These are phyloP conservation scores for Dioszegia crocea DNA, from an alignment of 768 basidiomycete genomes.

Conservation along the genomic window DNA sequence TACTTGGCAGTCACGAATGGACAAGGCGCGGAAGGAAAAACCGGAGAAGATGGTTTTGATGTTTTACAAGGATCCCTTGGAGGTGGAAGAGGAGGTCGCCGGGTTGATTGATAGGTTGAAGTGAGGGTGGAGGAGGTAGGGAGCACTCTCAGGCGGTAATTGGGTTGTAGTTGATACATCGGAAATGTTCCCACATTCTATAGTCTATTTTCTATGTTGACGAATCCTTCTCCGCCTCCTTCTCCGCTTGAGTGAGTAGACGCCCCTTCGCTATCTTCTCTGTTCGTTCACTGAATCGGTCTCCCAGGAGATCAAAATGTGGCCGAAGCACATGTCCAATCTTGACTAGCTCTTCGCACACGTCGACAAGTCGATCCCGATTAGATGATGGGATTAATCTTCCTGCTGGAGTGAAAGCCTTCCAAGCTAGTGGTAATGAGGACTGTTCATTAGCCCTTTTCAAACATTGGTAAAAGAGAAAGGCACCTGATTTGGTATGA, in stretches of 20 bases:
- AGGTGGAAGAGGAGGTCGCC: conserved; percentile 11
- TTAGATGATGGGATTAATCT: conserved; percentile 47
- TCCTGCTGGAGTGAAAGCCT: conserved; percentile 35
- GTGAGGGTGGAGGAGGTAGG: not conserved
- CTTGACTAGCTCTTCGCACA: conserved; percentile 50
- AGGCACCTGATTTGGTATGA: conserved; percentile 32
- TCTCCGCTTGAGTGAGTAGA: conserved; percentile 46
- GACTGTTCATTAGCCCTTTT: too few species aligned
- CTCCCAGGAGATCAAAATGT: conserved; percentile 33
- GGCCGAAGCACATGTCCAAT: conserved; percentile 37
- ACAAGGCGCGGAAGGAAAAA: not conserved
- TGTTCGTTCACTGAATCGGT: conserved; percentile 45
- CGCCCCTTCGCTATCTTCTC: conserved; percentile 41
- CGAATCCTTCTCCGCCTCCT: conserved; percentile 32
- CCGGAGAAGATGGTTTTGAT: conserved; percentile 4
- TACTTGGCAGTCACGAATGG: conserved; percentile 11
- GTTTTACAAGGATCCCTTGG: conserved; percentile 10
- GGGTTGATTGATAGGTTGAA: conserved; percentile 4
- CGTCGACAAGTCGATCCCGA: conserved; percentile 50
- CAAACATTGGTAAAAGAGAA: too few species aligned
- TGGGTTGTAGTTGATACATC: too few species aligned
- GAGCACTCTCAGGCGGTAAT: too few species aligned
- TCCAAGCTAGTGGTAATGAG: conserved; percentile 48
- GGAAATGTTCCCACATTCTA: too few species aligned
- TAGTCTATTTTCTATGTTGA: too few species aligned